Conservation (phyloP, 257 asterid genomes). For the Solanum piurae region DNA sequence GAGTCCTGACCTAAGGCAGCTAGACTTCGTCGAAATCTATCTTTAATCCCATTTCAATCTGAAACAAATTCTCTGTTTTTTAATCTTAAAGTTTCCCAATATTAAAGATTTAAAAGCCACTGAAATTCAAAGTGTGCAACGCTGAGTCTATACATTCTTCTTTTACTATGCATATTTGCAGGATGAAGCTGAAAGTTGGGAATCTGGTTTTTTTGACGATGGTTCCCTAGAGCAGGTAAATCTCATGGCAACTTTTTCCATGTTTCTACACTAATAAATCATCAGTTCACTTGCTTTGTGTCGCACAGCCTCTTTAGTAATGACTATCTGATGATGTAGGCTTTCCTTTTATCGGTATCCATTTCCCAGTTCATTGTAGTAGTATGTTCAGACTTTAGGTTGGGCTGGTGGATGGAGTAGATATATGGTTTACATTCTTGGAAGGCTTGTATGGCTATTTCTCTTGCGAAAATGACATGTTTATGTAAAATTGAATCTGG, state of each 20-base stretch:
- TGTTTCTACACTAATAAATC: neutral
- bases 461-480: neutral
- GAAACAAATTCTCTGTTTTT: neutral
- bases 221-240: constrained; percentile 49
- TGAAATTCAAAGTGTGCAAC: neutral
- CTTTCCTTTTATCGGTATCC: neutral
- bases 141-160: neutral
- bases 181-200: constrained; percentile 91
- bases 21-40: neutral
- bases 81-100: neutral
- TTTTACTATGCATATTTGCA: constrained; percentile 22
- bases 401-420: neutral
- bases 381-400: neutral
- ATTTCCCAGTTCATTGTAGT: neutral
- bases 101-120: neutral
- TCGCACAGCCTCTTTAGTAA: neutral
- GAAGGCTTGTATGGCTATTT: neutral
- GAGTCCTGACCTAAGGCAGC: neutral
- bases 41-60: neutral
- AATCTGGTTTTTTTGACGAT: constrained; percentile 35
- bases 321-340: neutral
- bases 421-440: neutral
- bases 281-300: neutral
- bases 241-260: neutral
- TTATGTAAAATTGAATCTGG: neutral